Evolutionary conservation across 148 eudicot genomes (phyloP).

Genomic region (Linanthus parryae): DNA sequence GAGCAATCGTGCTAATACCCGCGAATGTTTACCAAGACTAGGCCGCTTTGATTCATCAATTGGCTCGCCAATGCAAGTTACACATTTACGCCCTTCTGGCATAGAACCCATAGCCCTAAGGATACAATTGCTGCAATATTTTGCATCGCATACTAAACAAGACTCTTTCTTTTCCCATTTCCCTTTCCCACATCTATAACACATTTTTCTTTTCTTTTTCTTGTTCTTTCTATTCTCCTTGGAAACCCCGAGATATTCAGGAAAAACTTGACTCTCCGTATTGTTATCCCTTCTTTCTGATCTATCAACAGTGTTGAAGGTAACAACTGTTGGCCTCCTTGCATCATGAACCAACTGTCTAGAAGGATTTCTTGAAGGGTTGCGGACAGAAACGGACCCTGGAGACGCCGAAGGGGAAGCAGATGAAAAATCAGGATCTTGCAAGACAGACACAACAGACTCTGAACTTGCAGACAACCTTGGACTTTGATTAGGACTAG

Average conservation of each 20-base stretch:
- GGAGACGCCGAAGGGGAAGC: conserved; percentile 78
- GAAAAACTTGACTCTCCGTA: conserved; percentile 37
- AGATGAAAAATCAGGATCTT: conserved; percentile 60
- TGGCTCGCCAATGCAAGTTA: conserved; percentile 81
- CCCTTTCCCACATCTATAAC: conserved; percentile 87
- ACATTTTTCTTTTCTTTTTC: conserved; percentile 50
- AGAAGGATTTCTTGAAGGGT: conserved; percentile 16
- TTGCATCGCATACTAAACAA: conserved; percentile 81
- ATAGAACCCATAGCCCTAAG: conserved; percentile 98
- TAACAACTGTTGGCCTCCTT: conserved; percentile 72
- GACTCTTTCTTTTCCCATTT: conserved; percentile 93
- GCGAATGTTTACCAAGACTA: conserved; percentile 72
- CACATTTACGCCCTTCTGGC: conserved; percentile 99
- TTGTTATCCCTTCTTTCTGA: conserved; percentile 50
- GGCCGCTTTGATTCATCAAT: conserved; percentile 76
- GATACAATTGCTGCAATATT: conserved; percentile 84
- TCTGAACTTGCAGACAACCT: conserved; percentile 75
- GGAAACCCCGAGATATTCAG: conserved; percentile 60
- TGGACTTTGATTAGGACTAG: conserved; percentile 56
- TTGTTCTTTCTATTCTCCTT: conserved; percentile 47
- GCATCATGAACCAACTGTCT: conserved; percentile 33
- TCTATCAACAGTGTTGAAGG: conserved; percentile 60
- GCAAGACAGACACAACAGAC: conserved; percentile 82
- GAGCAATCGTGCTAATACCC: conserved; percentile 71
- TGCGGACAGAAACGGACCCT: conserved; percentile 43